Evolutionary conservation across 192 early-diverging fungal genomes (phyloP), one percentile per base, ranked within the genome.

Genomic region (Backusella australiensis): DNA sequence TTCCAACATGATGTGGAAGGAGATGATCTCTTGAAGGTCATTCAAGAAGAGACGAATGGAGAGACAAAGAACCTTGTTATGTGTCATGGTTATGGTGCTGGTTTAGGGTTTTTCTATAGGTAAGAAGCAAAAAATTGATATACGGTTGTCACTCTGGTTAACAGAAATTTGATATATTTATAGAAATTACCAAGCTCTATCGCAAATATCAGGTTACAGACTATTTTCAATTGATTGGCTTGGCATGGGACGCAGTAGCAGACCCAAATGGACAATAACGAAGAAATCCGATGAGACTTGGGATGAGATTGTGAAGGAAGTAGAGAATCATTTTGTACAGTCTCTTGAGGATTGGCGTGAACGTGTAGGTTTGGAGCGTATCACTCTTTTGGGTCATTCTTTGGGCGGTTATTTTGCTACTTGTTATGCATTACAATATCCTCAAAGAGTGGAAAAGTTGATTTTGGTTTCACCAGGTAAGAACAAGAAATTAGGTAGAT

Each of bases 261-360:
- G 96, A 7, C 92, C 94, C 17, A 82, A 83, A 29, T 96, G 81
- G 81, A 66, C 53, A 19, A 75, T 82, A 23, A 19, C 35, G 7
- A 78, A 71, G 23, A 82, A 74, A 36, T 41, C 32, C 8, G 41
- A 71, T 74, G 79, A 65, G 72, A 81, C 77, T 4, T 80, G 85
- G 80, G 81, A 90, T 59, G 78, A 87, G 14, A 78, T 83, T 69
- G 86, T 86, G 39, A 74, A 83, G 29, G 83, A 89, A 71, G 88
- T 94, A 1, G 95, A 97, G 78, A 73, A 83, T 36, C 96, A 93
- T 82, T 99, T 99, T 86, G 90, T 99, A 34, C 91, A 96, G 32
- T 92, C 93, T 36, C 83, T 99, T n/a, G 97, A 97, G 80, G 87
- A 91, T 63, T 97, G 95, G 96, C 89, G 96, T 29, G 75, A 92